These are phyloP conservation scores for Lachnellula cervina DNA, from an alignment of 2,329 filamentous ascomycete genomes.

Conservation along the genomic window DNA sequence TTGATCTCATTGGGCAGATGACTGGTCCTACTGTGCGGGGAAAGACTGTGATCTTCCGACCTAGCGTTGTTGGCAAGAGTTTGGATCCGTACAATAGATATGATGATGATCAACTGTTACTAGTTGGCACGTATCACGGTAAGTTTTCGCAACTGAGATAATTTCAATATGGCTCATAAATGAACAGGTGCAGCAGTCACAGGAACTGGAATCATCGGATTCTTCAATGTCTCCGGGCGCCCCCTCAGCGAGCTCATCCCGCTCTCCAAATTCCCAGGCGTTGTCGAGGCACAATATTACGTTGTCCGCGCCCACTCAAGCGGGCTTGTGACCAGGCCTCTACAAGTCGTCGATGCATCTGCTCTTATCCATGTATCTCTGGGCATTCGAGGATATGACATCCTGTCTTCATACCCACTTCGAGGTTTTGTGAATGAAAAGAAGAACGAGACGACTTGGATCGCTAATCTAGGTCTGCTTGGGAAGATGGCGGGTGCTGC, in stretches of 20 bases:
- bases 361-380: slow-evolving; percentile 60
- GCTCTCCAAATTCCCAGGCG: slow-evolving; percentile 68
- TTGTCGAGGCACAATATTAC: slow-evolving; percentile 54
- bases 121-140: slow-evolving; percentile 75
- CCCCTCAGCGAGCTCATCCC: slow-evolving; percentile 64
- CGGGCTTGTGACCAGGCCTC: slow-evolving; percentile 54
- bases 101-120: slow-evolving; percentile 67
- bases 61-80: slow-evolving; percentile 67
- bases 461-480: slow-evolving; percentile 72
- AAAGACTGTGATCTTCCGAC: slow-evolving; percentile 75
- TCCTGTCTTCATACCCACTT: slow-evolving; percentile 70
- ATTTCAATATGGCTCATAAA: slow-evolving; percentile 4
- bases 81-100: slow-evolving; percentile 72
- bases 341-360: slow-evolving; percentile 39
- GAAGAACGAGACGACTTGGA: slow-evolving; percentile 38
- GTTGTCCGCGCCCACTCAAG: slow-evolving; percentile 68
- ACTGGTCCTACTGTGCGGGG: slow-evolving; percentile 67
- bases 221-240: slow-evolving; percentile 73
- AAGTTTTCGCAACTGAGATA: slow-evolving; percentile 10
- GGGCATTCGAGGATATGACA: slow-evolving; percentile 67
- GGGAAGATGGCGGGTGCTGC: slow-evolving; percentile 88
- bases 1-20: slow-evolving; percentile 73
- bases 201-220: slow-evolving; percentile 71
- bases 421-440: slow-evolving; percentile 45
- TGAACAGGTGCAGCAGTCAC: slow-evolving; percentile 46